These are phyloP conservation scores for Chrysoporthe austroafricana DNA, from an alignment of 2,329 filamentous ascomycete species.

Conservation along the genomic window DNA sequence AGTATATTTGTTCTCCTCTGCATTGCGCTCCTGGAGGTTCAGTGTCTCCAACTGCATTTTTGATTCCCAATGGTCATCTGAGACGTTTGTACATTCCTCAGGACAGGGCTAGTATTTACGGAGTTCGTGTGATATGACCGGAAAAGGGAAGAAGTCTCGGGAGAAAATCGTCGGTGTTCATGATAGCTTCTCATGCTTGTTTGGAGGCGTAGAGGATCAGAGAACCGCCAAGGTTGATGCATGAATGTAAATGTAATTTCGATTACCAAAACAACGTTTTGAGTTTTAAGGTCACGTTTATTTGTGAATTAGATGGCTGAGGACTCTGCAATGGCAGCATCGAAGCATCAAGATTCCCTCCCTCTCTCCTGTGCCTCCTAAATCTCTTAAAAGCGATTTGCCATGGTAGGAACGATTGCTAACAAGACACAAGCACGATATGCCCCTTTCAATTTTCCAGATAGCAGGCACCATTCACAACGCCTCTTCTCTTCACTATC, in stretches of 20 bases:
- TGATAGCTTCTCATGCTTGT: conserved; percentile 12
- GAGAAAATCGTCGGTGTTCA: conserved; percentile 17
- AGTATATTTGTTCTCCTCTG: background rate
- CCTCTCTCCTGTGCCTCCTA: background rate
- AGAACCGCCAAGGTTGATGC: conserved; percentile 10
- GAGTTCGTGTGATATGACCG: conserved; percentile 17
- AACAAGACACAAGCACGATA: background rate
- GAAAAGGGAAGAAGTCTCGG: background rate
- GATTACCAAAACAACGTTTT: background rate
- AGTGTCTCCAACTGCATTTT: background rate
- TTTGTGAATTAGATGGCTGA: background rate
- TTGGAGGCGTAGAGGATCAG: conserved; percentile 8
- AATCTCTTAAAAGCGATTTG: background rate
- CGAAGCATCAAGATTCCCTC: background rate
- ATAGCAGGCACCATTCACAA: too few relatives aligned
- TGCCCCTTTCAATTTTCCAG: background rate
- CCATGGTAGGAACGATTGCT: background rate
- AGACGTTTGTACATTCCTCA: conserved; percentile 19
- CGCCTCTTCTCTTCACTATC: background rate
- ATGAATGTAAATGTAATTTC: conserved; percentile 14
- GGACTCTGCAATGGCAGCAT: background rate
- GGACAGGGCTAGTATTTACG: conserved; percentile 9
- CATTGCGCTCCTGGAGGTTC: background rate
- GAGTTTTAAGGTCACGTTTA: background rate
- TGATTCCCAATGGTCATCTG: background rate